phyloP scores from a whole-genome alignment of 306 rosid species.

The Potentilla sterilis region DNA sequence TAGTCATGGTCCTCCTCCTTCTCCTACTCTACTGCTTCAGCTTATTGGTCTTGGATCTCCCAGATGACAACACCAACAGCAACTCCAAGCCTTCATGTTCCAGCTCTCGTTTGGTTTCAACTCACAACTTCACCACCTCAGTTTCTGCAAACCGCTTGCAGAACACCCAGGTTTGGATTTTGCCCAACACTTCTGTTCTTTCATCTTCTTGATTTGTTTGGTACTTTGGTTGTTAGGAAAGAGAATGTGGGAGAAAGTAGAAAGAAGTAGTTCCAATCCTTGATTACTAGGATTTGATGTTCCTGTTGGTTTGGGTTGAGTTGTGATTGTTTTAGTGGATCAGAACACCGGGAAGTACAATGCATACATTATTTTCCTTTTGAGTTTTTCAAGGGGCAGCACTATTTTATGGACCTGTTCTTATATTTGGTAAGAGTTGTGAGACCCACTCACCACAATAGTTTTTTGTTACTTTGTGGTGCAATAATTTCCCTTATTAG shows the following conservation, averaged over 20 bases:
- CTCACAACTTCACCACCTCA: slow-evolving; percentile 23
- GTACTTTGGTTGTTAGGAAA: background rate
- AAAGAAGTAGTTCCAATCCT: background rate
- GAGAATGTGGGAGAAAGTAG: background rate
- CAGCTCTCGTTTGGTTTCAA: slow-evolving; percentile 26
- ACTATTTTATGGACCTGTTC: background rate
- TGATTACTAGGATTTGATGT: background rate
- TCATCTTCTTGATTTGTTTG: background rate
- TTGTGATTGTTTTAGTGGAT: background rate
- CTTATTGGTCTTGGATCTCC: slow-evolving; percentile 39
- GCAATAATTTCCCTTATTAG: background rate
- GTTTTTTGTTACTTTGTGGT: background rate
- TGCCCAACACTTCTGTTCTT: background rate
- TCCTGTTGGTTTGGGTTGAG: background rate
- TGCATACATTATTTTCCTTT: background rate
- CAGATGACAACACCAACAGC: background rate
- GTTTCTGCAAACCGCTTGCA: slow-evolving; percentile 27
- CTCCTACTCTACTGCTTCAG: slow-evolving; percentile 49
- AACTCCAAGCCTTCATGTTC: slow-evolving; percentile 34
- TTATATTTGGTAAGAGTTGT: background rate
- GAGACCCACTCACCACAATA: background rate
- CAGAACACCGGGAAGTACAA: background rate
- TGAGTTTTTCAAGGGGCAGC: background rate
- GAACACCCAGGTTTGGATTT: slow-evolving; percentile 44
- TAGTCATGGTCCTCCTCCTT: slow-evolving; percentile 60